Evolutionary conservation across 768 basidiomycete species (phyloP).

Genomic region (Leucogyrophana mollusca): DNA sequence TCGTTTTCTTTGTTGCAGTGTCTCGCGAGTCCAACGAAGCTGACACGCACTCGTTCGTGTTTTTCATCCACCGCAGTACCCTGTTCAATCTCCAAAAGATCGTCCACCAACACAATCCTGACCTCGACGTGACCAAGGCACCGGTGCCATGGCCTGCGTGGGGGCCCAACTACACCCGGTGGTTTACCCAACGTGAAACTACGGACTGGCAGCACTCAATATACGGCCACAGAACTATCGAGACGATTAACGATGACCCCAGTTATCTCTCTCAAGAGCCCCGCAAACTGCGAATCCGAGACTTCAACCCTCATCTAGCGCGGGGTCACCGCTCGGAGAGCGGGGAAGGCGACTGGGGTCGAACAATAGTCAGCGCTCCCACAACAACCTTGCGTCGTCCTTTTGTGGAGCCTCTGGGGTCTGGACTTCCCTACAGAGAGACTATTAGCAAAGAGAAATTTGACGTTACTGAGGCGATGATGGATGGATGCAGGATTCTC

Average conservation of each 20-base stretch:
- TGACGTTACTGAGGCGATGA: slow-evolving; percentile 56
- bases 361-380: slow-evolving; percentile 12
- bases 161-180: slow-evolving; percentile 51
- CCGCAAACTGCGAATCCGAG: slow-evolving; percentile 31
- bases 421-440: slow-evolving; percentile 51
- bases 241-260: slow-evolving; percentile 27
- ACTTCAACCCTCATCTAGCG: slow-evolving; percentile 32
- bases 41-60: slow-evolving; percentile 47
- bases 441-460: slow-evolving; percentile 46
- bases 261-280: slow-evolving; percentile 1
- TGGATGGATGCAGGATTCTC: slow-evolving; percentile 51
- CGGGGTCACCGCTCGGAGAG: slow-evolving; percentile 4
- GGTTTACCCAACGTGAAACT: slow-evolving; percentile 49
- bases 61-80: slow-evolving; percentile 46
- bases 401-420: slow-evolving; percentile 46
- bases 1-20: slow-evolving; percentile 48
- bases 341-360: slow-evolving; percentile 16
- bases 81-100: slow-evolving; percentile 26
- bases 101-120: slow-evolving; percentile 1
- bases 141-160: slow-evolving; percentile 47
- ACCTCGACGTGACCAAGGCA: slow-evolving; percentile 3
- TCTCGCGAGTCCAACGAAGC: slow-evolving; percentile 36
- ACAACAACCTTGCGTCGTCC: slow-evolving; percentile 32
- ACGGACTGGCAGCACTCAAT: slow-evolving; percentile 58
- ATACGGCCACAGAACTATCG: slow-evolving; percentile 50